A percentile compares a stretch with the other conserved stretches of the same genome.
phyloP scores from a whole-genome alignment of 2,329 filamentous ascomycete species.

The Ophiostoma tasmaniense region DNA sequence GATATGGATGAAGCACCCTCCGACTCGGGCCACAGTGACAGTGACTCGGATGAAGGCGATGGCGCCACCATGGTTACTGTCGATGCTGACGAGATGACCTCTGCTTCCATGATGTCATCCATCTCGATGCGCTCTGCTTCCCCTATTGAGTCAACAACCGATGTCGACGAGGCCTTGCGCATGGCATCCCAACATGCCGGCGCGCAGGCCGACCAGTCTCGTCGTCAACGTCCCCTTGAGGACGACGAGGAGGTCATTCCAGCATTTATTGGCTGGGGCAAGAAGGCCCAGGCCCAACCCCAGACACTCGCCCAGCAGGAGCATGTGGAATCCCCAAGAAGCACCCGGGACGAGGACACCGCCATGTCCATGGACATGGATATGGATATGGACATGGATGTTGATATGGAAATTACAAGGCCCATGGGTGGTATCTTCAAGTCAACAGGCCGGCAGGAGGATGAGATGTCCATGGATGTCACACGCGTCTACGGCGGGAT shows the following conservation, averaged over 20 bases:
- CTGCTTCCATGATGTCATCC: constrained; percentile 54
- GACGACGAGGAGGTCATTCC: constrained; percentile 63
- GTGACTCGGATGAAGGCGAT: constrained; percentile 53
- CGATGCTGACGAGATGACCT: constrained; percentile 68
- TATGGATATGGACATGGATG: constrained; percentile 33
- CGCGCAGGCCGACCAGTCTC: constrained; percentile 18
- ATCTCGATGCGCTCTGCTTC: constrained; percentile 45
- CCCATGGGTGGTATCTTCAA: constrained; percentile 37
- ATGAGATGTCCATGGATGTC: constrained; percentile 85
- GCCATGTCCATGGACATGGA: constrained; percentile 36
- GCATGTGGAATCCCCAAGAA: constrained; percentile 22
- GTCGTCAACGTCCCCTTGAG: constrained; percentile 54
- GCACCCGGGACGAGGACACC: constrained; percentile 32
- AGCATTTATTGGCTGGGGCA: constrained; percentile 64
- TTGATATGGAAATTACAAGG: constrained; percentile 36
- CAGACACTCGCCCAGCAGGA: neutral
- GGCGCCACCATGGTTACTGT: constrained; percentile 77
- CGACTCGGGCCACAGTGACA: constrained; percentile 32
- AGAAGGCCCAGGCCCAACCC: constrained; percentile 36
- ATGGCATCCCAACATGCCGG: constrained; percentile 68
- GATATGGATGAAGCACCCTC: constrained; percentile 30
- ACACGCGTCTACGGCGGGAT: constrained; percentile 78
- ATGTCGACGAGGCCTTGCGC: constrained; percentile 68
- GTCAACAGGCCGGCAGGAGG: constrained; percentile 28
- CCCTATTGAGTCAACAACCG: constrained; percentile 58